Evolutionary conservation across 1,284 basidiomycete species (phyloP), one percentile per base, ranked within the genome.

Genomic region (Leccinum variabile): DNA sequence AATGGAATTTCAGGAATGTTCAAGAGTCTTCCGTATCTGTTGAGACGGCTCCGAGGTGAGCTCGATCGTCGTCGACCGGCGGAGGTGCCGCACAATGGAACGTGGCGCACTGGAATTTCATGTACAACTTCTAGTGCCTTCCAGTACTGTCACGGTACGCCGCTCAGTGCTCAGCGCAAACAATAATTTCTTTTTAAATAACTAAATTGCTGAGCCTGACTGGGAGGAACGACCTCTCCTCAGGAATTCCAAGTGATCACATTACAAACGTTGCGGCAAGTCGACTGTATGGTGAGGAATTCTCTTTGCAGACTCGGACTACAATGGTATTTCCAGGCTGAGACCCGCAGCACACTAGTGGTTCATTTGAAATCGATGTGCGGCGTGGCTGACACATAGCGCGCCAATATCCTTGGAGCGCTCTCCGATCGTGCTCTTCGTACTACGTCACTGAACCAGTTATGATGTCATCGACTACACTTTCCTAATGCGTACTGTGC

Each of bases 401-500:
- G 41, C n/a, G 41, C 41, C 41, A 44, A 44, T 39, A 22, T 25
- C 46, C 13, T 50, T 56, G 54, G 54, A 56, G 25, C 22, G 22
- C 25, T 50, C 22, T 16, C 50, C 64, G 59, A 70, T 66, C 35
- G 18, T 13, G 58, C 54, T 25, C 54, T 52, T 7, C 52, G 1
- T 18, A 13, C 66, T 63, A 69, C 71, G 70, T 73, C 70, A 73
- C 61, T 35, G 41, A 10, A 60, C 56, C 53, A 46, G 16, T 16
- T 63, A 73, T 73, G 75, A 73, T 75, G 71, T 76, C 72, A 73
- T 72, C 16, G 11, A 64, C 54, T 62, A 60, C 70, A 64, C 57
- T 67, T 76, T 25, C 72, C 75, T 74, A 74, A 76, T 74, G 54
- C 57, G 75, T 74, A 63, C 49, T 52, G 56, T 14, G 37, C 46